Evolutionary conservation across 805 yeast species (phyloP), one percentile per base, ranked within the genome.

Genomic region (Candida sakaeoensis): DNA sequence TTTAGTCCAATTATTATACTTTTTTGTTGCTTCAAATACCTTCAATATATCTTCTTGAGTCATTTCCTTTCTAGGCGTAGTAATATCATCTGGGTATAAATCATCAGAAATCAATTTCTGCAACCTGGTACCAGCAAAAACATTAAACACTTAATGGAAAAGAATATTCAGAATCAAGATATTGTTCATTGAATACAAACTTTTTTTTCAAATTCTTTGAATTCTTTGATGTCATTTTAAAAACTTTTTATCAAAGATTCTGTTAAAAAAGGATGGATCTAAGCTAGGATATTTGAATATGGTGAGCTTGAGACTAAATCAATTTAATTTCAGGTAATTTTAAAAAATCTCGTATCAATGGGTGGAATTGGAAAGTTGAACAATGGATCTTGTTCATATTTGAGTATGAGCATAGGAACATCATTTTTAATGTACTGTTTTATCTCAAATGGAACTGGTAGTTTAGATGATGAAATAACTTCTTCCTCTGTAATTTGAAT

Each of bases 71-170:
- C 16, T 28, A 15, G 32, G 32, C 5, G 5, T 28, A 5, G 32
- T 28, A 8, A 28, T 14, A 28, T 28, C 16, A 28, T 28, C 19
- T 4, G 32, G 32, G 8, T 28, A 15, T 15, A 12, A 28, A 15
- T 28, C 32, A 8, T 15, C 10, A 15, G 16, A 28, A n/a, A 28
- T 28, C 10, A 28, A 15, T 28, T 28, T 28, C 10, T 28, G 32
- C 16, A 28, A 28, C 10, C 32, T 28, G 5, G 32, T 28, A 14
- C 32, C 32, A n/a, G 32, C 17, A 28, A 15, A 28, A 28, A 28
- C 14, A 14, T 15, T 28, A 12, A 8, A 28, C 32, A 28, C 32
- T 28, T 14, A 28, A 28, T 28, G 32, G 18, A 25, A 8, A 25
- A 25, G 9, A 5, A 10, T 8, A 10, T 10, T 5, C 28, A 25